Base-by-base conservation (phyloP, 495 filamentous ascomycete species). In the Penicillium manginii region DNA sequence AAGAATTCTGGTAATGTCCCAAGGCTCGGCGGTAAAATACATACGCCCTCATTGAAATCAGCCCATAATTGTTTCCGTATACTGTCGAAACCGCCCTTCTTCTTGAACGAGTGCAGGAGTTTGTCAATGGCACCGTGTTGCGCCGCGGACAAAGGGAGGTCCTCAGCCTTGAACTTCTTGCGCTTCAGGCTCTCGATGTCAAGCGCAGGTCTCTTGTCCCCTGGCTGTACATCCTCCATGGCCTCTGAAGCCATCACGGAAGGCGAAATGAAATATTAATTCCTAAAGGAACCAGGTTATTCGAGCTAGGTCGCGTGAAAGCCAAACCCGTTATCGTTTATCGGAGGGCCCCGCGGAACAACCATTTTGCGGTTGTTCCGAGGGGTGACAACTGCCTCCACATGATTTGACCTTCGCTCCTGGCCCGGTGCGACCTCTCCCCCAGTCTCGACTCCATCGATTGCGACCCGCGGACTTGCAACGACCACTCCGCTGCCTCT, bases 11-110 rank as follows among this genome's bases (percentile, higher is more conserved):
- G 9, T 12, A 9, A 47, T 10, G 14, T 22, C 21, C 8, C 40
- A 19, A 43, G n/a, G n/a, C 2, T 37, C 40, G 19, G 10, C 15
- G n/a, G 17, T 43, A 43, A 32, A 29, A 32, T n/a, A 70, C 86
- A 65, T 83, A 92, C 91, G 55, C 85, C 86, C 31, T 87, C 83
- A 60, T 90, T 86, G 58, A 94, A 91, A 55, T 92, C 85, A 37
- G 88, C 84, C 86, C 90, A 93, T 3, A 91, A 79, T 52, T 87
- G 81, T 68, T 94, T 94, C 50, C 92, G 85, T 58, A 93, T 81
- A n/a, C 75, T 78, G 70, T 97, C 92, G 63, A 93, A 96, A 39
- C 88, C 88, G 21, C 92, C 92, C 71, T 93, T 93, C 76, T 96
- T 96, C 74, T 94, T 94, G 72, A 92, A 93, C 6, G 84, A 85